Base-by-base conservation (phyloP, 192 early-diverging fungal genomes). In the Spinellus fusiger region DNA sequence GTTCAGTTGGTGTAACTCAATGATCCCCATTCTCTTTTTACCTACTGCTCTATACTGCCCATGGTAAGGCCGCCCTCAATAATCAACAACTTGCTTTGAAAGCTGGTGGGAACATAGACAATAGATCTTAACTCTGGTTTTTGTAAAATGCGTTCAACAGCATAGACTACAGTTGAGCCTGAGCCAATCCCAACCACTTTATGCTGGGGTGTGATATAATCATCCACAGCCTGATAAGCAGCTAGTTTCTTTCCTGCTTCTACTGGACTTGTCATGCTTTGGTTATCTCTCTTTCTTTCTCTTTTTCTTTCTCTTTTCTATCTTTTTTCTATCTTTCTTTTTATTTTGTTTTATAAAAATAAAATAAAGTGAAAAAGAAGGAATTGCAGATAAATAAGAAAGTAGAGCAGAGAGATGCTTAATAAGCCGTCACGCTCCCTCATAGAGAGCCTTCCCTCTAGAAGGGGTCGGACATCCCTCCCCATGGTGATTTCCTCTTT, bases 101-200 rank as follows among this genome's bases (percentile, higher is more conserved):
- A 98, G 49, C 86, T 89, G 15, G 95, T 95, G 2, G 95, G 93
- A 28, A 98, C 77, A 72, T 89, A 98, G 3, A 92, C 84, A 28
- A 93, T 79, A 54, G 86, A 71, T 15, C 84, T 79, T n/a, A 83
- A 72, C 65, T 93, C 84, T 6, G 72, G 72, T 51, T 68, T 69
- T 71, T 84, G 73, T 0, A 84, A 64, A 49, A 97, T 82, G 28
- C 91, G 86, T 37, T 91, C 84, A 15, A 93, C 85, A 50, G 87
- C 90, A 70, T 91, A 91, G 5, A 95, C 90, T 4, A 97, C 88
- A 4, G 95, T 92, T 9, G 88, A 90, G 4, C 89, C 89, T 44
- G 84, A 88, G 1, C 94, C 94, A 34, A 98, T 88, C 32, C 95
- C 95, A 31, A 98, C 81, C 12, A 94, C 84, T 31, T 80, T 82